Conservation (phyloP, 768 basidiomycete genomes). For the Xerocomus brunneocitrinus region DNA sequence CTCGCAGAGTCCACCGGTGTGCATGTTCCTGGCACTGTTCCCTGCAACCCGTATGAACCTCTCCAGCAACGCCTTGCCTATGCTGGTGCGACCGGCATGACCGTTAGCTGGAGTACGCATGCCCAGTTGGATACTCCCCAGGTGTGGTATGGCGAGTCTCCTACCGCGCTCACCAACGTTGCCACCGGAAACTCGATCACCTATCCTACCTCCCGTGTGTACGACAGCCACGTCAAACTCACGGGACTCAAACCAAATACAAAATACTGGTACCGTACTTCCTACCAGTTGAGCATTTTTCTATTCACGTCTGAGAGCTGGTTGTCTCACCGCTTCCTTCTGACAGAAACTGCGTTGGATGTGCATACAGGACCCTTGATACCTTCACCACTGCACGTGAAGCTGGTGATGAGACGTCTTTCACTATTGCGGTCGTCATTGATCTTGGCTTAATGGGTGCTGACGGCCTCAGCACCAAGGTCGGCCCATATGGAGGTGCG, state of each 20-base stretch:
- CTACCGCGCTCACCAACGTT: slow-evolving; percentile 14
- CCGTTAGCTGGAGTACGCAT: slow-evolving; percentile 24
- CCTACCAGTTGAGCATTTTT: slow-evolving; percentile 20
- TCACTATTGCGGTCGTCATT: slow-evolving; percentile 23
- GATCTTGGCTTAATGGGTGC: slow-evolving; percentile 28
- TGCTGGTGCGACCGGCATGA: slow-evolving; percentile 25
- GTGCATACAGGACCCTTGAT: slow-evolving; percentile 22
- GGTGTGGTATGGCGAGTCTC: slow-evolving; percentile 24
- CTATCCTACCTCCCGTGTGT: slow-evolving; percentile 24
- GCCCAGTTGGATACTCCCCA: slow-evolving; percentile 18
- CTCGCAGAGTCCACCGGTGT: slow-evolving; percentile 27
- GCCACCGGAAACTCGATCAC: slow-evolving; percentile 20
- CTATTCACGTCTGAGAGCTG: neutral
- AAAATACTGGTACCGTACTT: slow-evolving; percentile 26
- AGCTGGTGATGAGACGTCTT: slow-evolving; percentile 16
- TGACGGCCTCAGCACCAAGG: slow-evolving; percentile 27
- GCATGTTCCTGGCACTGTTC: slow-evolving; percentile 25
- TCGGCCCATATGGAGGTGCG: slow-evolving; percentile 22
- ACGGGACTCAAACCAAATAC: slow-evolving; percentile 22
- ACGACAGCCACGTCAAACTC: slow-evolving; percentile 26
- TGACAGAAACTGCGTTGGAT: slow-evolving; percentile 23
- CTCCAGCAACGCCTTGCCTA: slow-evolving; percentile 25
- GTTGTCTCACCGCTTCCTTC: neutral
- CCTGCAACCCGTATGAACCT: slow-evolving; percentile 27
- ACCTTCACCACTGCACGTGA: slow-evolving; percentile 23